Evolutionary conservation across 371 early-diverging fungal genomes (phyloP).

Genomic region (Polyrhizophydium stewartii): DNA sequence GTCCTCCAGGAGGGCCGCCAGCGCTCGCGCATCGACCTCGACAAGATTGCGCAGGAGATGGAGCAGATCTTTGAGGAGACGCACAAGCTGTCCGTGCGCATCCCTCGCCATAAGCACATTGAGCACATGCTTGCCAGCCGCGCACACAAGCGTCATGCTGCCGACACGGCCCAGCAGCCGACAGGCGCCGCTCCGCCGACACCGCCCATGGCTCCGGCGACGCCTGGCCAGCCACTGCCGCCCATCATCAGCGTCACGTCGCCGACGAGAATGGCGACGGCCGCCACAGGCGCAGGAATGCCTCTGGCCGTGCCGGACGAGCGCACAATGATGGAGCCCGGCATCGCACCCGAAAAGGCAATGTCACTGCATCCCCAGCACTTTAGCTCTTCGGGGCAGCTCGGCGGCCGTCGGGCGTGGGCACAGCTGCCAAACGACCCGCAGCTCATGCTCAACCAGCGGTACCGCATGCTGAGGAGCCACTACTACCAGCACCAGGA

Average conservation of each 20-base stretch:
- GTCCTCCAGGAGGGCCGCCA: neutral
- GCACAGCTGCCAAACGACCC: slow-evolving; percentile 4
- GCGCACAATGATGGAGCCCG: neutral
- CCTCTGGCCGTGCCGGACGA: too few species aligned
- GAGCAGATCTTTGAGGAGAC: neutral
- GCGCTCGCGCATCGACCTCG: neutral
- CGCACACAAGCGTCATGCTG: slow-evolving; percentile 3
- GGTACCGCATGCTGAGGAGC: slow-evolving; percentile 8
- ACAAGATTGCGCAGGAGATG: slow-evolving; percentile 3
- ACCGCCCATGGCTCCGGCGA: too few species aligned
- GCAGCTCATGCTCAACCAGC: slow-evolving; percentile 4
- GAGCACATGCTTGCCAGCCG: neutral
- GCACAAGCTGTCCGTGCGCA: neutral
- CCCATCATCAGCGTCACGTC: neutral
- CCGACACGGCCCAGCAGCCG: neutral
- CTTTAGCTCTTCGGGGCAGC: too few species aligned
- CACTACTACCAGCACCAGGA: slow-evolving; percentile 5
- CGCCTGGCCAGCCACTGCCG: too few species aligned
- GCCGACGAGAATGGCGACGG: neutral
- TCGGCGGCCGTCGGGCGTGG: neutral
- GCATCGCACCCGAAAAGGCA: too few species aligned
- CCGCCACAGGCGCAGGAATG: too few species aligned
- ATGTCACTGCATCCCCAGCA: too few species aligned
- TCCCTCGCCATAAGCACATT: neutral
- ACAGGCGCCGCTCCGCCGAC: too few species aligned